phyloP scores from a whole-genome alignment of 2,329 filamentous ascomycete species.

The Claviceps sp. region DNA sequence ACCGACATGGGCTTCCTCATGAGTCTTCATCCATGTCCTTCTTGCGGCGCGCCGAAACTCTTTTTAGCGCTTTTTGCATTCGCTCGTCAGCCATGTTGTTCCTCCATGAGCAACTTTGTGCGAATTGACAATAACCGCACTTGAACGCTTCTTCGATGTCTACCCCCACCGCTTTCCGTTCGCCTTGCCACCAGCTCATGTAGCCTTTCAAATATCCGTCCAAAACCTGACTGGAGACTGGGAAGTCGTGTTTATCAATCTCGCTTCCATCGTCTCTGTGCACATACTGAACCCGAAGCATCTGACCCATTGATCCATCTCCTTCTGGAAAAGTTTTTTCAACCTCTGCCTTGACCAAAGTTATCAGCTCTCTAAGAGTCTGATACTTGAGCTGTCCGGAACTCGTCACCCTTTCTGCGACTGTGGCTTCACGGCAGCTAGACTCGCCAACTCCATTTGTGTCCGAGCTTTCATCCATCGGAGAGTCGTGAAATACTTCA shows the following conservation, averaged over 20 bases:
- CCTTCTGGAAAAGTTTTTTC: slow-evolving; percentile 38
- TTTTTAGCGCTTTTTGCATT: neutral
- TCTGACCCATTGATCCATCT: slow-evolving; percentile 31
- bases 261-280: slow-evolving; percentile 37
- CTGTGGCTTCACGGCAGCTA: neutral
- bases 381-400: slow-evolving; percentile 30
- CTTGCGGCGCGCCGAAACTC: slow-evolving; percentile 6
- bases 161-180: slow-evolving; percentile 60
- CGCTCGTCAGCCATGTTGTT: slow-evolving; percentile 46
- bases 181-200: slow-evolving; percentile 80
- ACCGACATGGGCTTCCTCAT: neutral
- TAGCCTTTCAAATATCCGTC: slow-evolving; percentile 53
- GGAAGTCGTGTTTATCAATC: slow-evolving; percentile 45
- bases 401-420: neutral
- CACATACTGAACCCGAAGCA: slow-evolving; percentile 42
- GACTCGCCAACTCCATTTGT: neutral
- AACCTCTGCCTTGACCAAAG: slow-evolving; percentile 33
- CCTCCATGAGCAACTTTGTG: slow-evolving; percentile 66
- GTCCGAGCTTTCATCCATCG: slow-evolving; percentile 19
- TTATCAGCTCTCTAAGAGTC: slow-evolving; percentile 32
- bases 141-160: slow-evolving; percentile 78
- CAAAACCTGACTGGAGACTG: slow-evolving; percentile 51
- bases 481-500: slow-evolving; percentile 43
- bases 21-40: neutral
- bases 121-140: slow-evolving; percentile 75